A percentile compares a stretch with the other conserved stretches of the same genome.
Conservation (phyloP, 768 basidiomycete species). For the Collybia mongolica region DNA sequence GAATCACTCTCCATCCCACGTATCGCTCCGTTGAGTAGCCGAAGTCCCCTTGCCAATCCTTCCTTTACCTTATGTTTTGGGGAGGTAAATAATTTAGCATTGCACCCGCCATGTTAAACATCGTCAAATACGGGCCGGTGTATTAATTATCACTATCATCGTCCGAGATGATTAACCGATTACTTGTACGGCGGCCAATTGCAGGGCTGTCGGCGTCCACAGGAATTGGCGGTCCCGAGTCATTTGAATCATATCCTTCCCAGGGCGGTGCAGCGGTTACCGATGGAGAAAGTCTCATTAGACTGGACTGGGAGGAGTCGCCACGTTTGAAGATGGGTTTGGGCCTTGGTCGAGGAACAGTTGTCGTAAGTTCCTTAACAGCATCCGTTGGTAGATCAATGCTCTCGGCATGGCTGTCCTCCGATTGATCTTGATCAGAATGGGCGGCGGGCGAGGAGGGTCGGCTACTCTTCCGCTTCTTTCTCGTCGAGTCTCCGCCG, state of each 20-base stretch:
- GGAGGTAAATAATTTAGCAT: too few relatives aligned
- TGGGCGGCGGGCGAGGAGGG: conserved; percentile 15
- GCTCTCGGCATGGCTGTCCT: conserved; percentile 22
- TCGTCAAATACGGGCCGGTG: neutral
- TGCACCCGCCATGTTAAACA: neutral
- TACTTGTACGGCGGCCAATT: conserved; percentile 15
- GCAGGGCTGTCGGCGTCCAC: conserved; percentile 4
- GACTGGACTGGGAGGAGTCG: neutral
- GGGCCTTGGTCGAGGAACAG: conserved; percentile 41
- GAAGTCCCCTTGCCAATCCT: too few relatives aligned
- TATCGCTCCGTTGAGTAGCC: too few relatives aligned
- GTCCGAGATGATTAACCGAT: conserved; percentile 31
- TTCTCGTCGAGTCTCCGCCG: conserved; percentile 22
- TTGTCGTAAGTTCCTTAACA: conserved; percentile 16
- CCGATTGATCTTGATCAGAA: conserved; percentile 15
- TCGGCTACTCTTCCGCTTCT: conserved; percentile 30
- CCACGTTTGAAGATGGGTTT: conserved; percentile 21
- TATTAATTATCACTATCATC: conserved; percentile 17
- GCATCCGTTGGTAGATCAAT: neutral
- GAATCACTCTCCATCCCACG: too few relatives aligned
- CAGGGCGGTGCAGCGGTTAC: neutral
- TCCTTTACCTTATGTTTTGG: too few relatives aligned
- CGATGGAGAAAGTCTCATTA: neutral
- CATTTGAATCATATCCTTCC: neutral
- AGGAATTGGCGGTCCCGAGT: conserved; percentile 6